phyloP scores from a whole-genome alignment of 2,329 filamentous ascomycete species.

The Sporothrix curviconia region DNA sequence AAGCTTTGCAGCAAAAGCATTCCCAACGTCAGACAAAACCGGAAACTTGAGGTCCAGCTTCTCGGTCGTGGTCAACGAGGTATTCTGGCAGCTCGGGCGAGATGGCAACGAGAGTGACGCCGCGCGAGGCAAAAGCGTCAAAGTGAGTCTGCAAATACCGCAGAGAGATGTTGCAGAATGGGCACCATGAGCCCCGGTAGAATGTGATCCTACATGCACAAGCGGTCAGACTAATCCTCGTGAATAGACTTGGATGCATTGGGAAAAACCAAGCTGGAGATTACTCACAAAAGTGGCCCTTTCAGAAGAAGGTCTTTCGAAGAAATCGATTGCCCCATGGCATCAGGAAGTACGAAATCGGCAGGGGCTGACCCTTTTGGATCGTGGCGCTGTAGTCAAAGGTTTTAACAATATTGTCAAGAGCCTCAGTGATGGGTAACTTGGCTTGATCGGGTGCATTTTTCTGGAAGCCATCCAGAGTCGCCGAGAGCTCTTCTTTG shows the following conservation, averaged over 20 bases:
- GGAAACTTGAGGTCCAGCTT: conserved; percentile 35
- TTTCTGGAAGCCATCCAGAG: neutral
- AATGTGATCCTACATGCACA: conserved; percentile 30
- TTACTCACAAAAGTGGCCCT: conserved; percentile 27
- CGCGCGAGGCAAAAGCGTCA: conserved; percentile 29
- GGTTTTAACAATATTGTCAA: neutral
- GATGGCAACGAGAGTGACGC: conserved; percentile 36
- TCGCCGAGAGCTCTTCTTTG: neutral
- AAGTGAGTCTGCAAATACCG: conserved; percentile 31
- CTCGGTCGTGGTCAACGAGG: conserved; percentile 31
- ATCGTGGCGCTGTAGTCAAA: conserved; percentile 26
- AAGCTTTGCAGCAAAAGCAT: conserved; percentile 30
- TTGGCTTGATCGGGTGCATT: conserved; percentile 10
- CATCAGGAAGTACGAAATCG: conserved; percentile 31
- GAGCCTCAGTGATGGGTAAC: neutral
- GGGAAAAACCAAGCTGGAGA: neutral
- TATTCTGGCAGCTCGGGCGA: conserved; percentile 36
- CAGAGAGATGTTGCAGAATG: conserved; percentile 38
- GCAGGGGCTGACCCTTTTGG: conserved; percentile 29
- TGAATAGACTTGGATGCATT: neutral
- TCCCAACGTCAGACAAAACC: conserved; percentile 35
- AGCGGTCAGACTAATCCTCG: neutral
- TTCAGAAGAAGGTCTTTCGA: conserved; percentile 27
- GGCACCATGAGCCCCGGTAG: conserved; percentile 42
- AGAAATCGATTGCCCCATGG: conserved; percentile 28